Conservation (phyloP, 305 asterid genomes). For the Fraxinus platypoda region DNA sequence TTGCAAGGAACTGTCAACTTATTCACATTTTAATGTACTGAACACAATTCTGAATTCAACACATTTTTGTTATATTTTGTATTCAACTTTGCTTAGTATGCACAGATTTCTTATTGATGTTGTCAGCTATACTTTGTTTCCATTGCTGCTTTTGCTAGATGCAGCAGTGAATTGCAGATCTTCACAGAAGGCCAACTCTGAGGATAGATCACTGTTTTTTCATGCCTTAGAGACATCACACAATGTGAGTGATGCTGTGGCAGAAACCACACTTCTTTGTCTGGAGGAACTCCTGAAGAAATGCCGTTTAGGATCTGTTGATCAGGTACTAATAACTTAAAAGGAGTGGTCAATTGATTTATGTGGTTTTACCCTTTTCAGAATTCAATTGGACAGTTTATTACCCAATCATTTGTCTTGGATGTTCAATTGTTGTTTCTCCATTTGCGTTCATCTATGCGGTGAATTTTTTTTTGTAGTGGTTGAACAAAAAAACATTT, state of each 20-base stretch:
- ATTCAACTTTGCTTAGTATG: conserved; percentile 5
- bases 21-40: conserved; percentile 12
- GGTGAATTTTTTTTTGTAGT: not conserved
- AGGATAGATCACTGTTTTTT: conserved; percentile 30
- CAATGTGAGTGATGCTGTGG: conserved; percentile 63
- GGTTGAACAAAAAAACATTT: not conserved
- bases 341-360: conserved; percentile 6
- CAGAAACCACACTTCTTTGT: conserved; percentile 69
- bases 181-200: conserved; percentile 34
- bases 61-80: not conserved
- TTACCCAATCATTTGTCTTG: not conserved
- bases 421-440: not conserved
- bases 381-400: not conserved
- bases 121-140: conserved; percentile 77
- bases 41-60: not conserved
- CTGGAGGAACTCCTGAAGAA: conserved; percentile 75
- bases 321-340: conserved; percentile 58
- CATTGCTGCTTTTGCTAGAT: conserved; percentile 78
- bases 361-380: conserved; percentile 1
- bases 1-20: not conserved
- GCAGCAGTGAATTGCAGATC: conserved; percentile 74
- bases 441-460: not conserved
- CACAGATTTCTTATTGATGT: conserved; percentile 13
- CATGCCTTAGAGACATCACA: conserved; percentile 27
- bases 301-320: conserved; percentile 64